Percentiles rank a stretch among this genome's conserved stretches.
phyloP scores from a whole-genome alignment of 345 rosid species.

The Excoecaria cochinchinensis region DNA sequence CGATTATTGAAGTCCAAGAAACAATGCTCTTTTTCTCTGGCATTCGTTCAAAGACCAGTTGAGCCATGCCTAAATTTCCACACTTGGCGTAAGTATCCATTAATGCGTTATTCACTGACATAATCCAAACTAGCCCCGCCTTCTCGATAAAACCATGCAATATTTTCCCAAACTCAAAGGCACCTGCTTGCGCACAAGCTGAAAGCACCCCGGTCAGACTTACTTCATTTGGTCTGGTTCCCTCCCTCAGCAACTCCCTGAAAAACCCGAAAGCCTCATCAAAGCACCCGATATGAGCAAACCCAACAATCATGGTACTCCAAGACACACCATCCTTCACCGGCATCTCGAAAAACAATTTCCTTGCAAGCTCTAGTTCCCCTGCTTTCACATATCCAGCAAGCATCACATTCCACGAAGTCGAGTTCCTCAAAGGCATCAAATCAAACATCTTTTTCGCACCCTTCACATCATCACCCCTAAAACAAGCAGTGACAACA shows the following conservation, averaged over 20 bases:
- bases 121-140: slow-evolving; percentile 68
- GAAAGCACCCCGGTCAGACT: slow-evolving; percentile 92
- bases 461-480: slow-evolving; percentile 33
- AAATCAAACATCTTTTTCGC: slow-evolving; percentile 35
- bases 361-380: slow-evolving; percentile 62
- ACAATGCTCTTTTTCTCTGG: slow-evolving; percentile 60
- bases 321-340: slow-evolving; percentile 56
- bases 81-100: slow-evolving; percentile 81
- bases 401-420: slow-evolving; percentile 94
- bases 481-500: slow-evolving; percentile 41
- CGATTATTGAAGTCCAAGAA: slow-evolving; percentile 86
- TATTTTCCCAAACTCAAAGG: slow-evolving; percentile 77
- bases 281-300: slow-evolving; percentile 47
- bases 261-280: slow-evolving; percentile 44
- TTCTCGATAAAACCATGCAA: slow-evolving; percentile 76
- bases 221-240: slow-evolving; percentile 47
- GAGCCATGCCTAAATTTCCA: slow-evolving; percentile 68
- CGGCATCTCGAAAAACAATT: slow-evolving; percentile 66
- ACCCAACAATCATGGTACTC: slow-evolving; percentile 59
- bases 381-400: slow-evolving; percentile 73
- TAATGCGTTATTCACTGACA: slow-evolving; percentile 77
- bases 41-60: slow-evolving; percentile 63
- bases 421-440: slow-evolving; percentile 47
- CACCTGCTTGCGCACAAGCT: slow-evolving; percentile 85
- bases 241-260: slow-evolving; percentile 42